Evolutionary conservation across 177 flowering plant genomes (phyloP), one percentile per base, ranked within the genome.

Genomic region (Vitis hybrid): DNA sequence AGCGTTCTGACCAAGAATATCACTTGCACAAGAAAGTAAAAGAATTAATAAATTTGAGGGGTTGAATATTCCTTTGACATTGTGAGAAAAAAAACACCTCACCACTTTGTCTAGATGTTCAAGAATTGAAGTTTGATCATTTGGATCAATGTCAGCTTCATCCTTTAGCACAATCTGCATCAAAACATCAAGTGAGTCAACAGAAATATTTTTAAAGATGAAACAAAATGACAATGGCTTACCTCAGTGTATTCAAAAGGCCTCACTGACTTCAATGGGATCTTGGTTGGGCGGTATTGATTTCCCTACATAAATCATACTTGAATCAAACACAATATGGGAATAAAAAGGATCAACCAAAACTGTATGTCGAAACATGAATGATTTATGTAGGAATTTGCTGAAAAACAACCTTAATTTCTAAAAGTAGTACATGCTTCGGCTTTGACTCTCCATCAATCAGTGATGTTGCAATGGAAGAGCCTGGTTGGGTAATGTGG

Each of bases 401-500:
- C 30, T 65, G 30, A 56, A 69, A 52, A 59, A 63, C 63, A 77
- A 92, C 99, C 98, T 93, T 93, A 74, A 95, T 93, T 82, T 95
- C 99, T 62, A 95, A 77, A 52, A 95, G 92, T 70, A 95, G 98
- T 17, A 93, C 93, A 81, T 95, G 99, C 80, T 95, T 95, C 14
- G 93, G 98, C 80, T 93, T 95, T 78, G 99, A 89, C 84, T 95
- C 99, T 65, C 99, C 99, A 52, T 93, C 99, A 76, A 95, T 93
- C 55, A 95, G 84, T 56, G 99, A 95, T 71, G 99, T 95, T 70
- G 97, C 99, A 65, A 95, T 91, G 67, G 99, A 95, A 51, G 99
- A 95, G 18, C 99, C 99, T 62, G 99, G 99, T 78, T 95, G 99
- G 34, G 99, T 91, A 65, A 95, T 88, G 84, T 95, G 98, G 78